Conservation (phyloP, 1,284 basidiomycete species). For the Tremellales sp. region DNA sequence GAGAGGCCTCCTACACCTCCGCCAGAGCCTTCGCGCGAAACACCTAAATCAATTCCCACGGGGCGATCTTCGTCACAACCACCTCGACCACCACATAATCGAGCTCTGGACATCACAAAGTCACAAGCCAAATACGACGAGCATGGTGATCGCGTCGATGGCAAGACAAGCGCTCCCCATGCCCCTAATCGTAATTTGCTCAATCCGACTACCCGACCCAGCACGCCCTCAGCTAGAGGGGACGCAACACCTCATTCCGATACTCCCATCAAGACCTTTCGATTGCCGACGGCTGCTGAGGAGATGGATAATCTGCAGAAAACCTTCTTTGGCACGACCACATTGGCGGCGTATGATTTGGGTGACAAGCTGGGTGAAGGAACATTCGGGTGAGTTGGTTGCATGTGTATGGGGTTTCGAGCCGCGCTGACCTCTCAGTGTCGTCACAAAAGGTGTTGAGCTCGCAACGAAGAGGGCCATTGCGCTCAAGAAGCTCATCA, state of each 20-base stretch:
- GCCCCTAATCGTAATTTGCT: slow-evolving; percentile 38
- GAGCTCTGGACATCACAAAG: slow-evolving; percentile 30
- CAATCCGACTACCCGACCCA: slow-evolving; percentile 24
- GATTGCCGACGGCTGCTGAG: slow-evolving; percentile 57
- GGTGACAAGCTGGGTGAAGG: slow-evolving; percentile 88
- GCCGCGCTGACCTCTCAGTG: slow-evolving; percentile 52
- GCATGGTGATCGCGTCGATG: slow-evolving; percentile 21
- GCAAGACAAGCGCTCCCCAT: slow-evolving; percentile 40
- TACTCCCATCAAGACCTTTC: slow-evolving; percentile 31
- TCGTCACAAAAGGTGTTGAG: slow-evolving; percentile 81
- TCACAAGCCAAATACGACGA: slow-evolving; percentile 11
- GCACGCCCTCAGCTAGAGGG: slow-evolving; percentile 1
- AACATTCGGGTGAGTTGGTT: slow-evolving; percentile 71
- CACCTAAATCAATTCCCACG: slow-evolving; percentile 22
- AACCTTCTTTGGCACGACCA: slow-evolving; percentile 70
- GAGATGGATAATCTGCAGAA: slow-evolving; percentile 64
- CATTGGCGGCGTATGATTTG: slow-evolving; percentile 70
- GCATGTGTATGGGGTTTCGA: neutral
- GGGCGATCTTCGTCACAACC: slow-evolving; percentile 24
- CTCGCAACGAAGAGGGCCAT: slow-evolving; percentile 61
- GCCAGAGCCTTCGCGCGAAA: slow-evolving; percentile 20
- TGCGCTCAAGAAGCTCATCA: slow-evolving; percentile 76
- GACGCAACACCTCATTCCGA: neutral
- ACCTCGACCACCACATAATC: slow-evolving; percentile 8
- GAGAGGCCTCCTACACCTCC: slow-evolving; percentile 8